phyloP scores from a whole-genome alignment of 23 red algal species.

The Porphyridium purpureum region DNA sequence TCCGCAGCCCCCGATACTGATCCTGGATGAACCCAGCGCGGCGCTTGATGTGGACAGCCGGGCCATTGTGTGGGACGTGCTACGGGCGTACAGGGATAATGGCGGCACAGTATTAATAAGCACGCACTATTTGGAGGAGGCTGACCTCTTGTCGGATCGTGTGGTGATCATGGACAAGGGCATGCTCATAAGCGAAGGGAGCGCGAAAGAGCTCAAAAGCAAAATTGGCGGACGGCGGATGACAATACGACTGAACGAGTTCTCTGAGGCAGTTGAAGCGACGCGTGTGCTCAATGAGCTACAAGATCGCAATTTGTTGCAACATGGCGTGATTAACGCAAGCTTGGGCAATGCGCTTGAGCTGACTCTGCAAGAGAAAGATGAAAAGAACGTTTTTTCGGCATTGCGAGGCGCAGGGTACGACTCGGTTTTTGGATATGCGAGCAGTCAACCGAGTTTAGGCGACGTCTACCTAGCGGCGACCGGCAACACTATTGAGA shows the following conservation, averaged over 20 bases:
- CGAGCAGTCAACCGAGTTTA: constrained; percentile 54
- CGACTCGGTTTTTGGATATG: constrained; percentile 63
- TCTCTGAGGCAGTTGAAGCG: constrained; percentile 28
- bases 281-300: constrained; percentile 26
- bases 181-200: constrained; percentile 42
- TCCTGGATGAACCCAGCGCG: constrained; percentile 91
- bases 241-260: constrained; percentile 79
- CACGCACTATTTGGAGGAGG: constrained; percentile 95
- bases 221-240: constrained; percentile 67
- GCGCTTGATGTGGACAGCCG: constrained; percentile 66
- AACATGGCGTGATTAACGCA: constrained; percentile 46
- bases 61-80: constrained; percentile 51
- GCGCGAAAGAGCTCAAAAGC: constrained; percentile 45
- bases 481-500: constrained; percentile 35
- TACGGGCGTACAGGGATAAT: constrained; percentile 21
- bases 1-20: constrained; percentile 59
- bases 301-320: constrained; percentile 15
- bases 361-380: too few species aligned
- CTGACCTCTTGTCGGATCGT: constrained; percentile 61
- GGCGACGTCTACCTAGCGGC: constrained; percentile 89
- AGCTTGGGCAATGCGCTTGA: constrained; percentile 56
- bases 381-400: too few species aligned
- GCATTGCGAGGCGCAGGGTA: constrained; percentile 34
- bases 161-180: constrained; percentile 88
- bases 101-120: constrained; percentile 66